Conservation (phyloP, 371 early-diverging fungal genomes). For the Gilbertella persicaria region DNA sequence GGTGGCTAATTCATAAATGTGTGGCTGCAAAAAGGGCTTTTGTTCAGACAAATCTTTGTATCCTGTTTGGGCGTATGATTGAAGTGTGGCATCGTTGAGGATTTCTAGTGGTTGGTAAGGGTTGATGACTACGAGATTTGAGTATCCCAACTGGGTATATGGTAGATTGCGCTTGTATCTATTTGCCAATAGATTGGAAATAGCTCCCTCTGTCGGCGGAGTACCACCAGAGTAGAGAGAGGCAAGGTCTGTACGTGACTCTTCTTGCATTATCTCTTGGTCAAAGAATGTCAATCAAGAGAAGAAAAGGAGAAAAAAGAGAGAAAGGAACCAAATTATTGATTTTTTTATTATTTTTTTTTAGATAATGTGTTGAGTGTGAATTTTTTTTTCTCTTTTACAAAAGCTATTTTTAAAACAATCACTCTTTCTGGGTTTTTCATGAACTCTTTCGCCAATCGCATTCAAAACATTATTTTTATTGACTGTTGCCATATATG, state of each 20-base stretch:
- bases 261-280: constrained; percentile 34
- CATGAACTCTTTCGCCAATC: background rate
- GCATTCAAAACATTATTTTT: background rate
- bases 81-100: constrained; percentile 48
- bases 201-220: constrained; percentile 47
- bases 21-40: constrained; percentile 37
- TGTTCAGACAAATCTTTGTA: constrained; percentile 37
- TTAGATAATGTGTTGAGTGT: constrained; percentile 5
- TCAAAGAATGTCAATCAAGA: background rate
- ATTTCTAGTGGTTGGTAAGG: constrained; percentile 49
- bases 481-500: background rate
- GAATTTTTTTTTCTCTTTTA: background rate
- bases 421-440: constrained; percentile 7
- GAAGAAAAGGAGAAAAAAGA: background rate
- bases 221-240: constrained; percentile 20
- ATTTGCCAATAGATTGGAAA: constrained; percentile 46
- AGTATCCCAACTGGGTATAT: constrained; percentile 59
- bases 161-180: constrained; percentile 50
- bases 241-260: constrained; percentile 34
- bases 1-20: constrained; percentile 60
- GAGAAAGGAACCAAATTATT: background rate
- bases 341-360: constrained; percentile 2
- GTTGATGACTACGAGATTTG: constrained; percentile 57
- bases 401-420: constrained; percentile 6
- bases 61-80: constrained; percentile 47